Evolutionary conservation across 2,329 filamentous ascomycete genomes (phyloP), one percentile per base, ranked within the genome.

Genomic region (Alternaria sp.): DNA sequence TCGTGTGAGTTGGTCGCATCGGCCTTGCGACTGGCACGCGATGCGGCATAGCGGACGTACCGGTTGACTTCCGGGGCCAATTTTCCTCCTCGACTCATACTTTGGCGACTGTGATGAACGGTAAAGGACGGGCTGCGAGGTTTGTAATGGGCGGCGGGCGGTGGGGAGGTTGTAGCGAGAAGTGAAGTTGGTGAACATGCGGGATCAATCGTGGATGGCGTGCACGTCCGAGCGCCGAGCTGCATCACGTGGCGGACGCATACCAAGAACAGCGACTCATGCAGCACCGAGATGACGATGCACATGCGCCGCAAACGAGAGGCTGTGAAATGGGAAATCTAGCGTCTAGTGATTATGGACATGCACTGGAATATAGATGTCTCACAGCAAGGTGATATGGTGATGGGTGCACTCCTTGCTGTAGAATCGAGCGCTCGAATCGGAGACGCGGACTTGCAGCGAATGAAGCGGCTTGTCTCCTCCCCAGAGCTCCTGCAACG

Each of bases 21-120:
- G 64, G 65, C 64, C 65, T 60, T 64, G 63, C 62, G 61, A 57
- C 46, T 61, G 58, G 64, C 55, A 67, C 64, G 67, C 60, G 61
- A 60, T 58, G 64, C 63, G 67, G 65, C 51, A 50, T 44, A 57
- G 61, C 60, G 57, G 65, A 86, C 91, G 80, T 86, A 96, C 94
- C 94, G 92, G 88, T 98, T 98, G 86, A 97, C 94, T 92, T 99
- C 96, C 85, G 96, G 94, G 86, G 94, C 94, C 88, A 98, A 92
- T 89, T 97, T 98, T 85, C 90, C 91, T 86, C 89, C 90, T 86
- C 93, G 92, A 93, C 91, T 96, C 93, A 97, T 97, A 90, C 89
- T 91, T 94, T 78, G 77, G 73, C 69, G 73, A 73, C 73, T 70
- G 71, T 63, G 55, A 58, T 64, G 55, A 66, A 63, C 58, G 61